Percentiles rank a stretch among this genome's conserved stretches.
Conservation (phyloP, 1,284 basidiomycete species). For the Melampsora americana region DNA sequence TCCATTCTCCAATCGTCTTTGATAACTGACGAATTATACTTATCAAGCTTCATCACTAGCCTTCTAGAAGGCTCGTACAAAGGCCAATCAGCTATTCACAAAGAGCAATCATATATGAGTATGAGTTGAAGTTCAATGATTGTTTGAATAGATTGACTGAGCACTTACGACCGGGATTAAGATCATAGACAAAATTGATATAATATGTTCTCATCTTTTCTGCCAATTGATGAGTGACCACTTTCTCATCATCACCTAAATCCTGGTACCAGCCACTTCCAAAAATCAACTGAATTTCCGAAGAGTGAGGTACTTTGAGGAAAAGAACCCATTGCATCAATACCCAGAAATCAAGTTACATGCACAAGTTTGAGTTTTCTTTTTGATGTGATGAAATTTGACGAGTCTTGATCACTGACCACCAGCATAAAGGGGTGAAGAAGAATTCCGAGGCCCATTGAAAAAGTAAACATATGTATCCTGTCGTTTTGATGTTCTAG, state of each 20-base stretch:
- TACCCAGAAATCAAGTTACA: neutral
- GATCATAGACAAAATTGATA: constrained; percentile 41
- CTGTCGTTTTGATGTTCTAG: neutral
- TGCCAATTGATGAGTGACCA: constrained; percentile 11
- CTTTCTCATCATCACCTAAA: constrained; percentile 2
- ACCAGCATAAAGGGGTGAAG: constrained; percentile 9
- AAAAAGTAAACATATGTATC: constrained; percentile 40
- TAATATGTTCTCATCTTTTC: constrained; percentile 24
- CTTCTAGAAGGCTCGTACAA: neutral
- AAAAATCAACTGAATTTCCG: constrained; percentile 31
- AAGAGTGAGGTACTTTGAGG: constrained; percentile 30
- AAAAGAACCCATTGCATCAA: neutral
- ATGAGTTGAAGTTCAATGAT: neutral
- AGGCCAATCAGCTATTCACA: constrained; percentile 39
- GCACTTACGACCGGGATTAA: constrained; percentile 32
- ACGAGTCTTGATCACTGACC: constrained; percentile 12
- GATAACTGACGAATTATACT: constrained; percentile 28
- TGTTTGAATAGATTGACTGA: neutral
- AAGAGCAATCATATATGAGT: neutral
- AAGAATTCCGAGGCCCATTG: constrained; percentile 25
- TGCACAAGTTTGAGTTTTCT: neutral
- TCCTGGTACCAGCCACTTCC: constrained; percentile 11
- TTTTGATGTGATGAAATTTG: too few species aligned
- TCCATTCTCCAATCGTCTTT: constrained; percentile 38
- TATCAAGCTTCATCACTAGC: constrained; percentile 33